Evolutionary conservation across 1,139 yeast genomes (phyloP), one percentile per base, ranked within the genome.

Genomic region (Nakaseomyces uthaithaninus): DNA sequence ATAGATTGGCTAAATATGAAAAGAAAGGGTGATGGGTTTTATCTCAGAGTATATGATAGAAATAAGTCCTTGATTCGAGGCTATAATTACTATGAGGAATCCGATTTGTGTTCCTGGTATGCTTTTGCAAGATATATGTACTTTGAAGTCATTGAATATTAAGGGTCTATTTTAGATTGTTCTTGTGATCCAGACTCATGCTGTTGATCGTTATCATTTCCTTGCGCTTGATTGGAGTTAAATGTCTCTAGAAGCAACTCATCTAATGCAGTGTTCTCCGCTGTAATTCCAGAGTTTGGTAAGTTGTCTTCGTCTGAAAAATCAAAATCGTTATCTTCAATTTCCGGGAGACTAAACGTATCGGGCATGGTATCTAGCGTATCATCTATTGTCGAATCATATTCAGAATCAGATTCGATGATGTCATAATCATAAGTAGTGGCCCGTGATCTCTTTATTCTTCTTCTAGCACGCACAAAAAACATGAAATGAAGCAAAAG

Each of bases 391-490:
- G 59, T 52, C 2, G 60, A 54, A 22, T 59, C 62, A 34, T 57
- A 54, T 16, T 65, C 69, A 3, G 66, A 57, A 34, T 66, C 71
- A 11, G 71, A 70, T 37, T 81, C 89, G 39, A 82, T 81, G 36
- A 82, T 80, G 58, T 82, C 93, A 59, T 82, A 82, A 58, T 82
- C 93, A 54, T 75, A 81, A 46, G 80, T 82, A 43, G 78, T 84
- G 46, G 82, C 74, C 63, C 86, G 72, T 36, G 68, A 51, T 62
- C 87, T 72, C 53, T 81, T 72, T 41, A 74, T 65, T 42, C 72
- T 68, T 43, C 77, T 67, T 50, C 74, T 71, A 42, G 74, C 74
- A 55, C 53, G 60, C 17, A 54, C 47, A 46, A 57, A 57, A 20
- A 69, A 70, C 44, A 71, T 65, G 68, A 77, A 74, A 45, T 80